Conservation (phyloP, 2,329 filamentous ascomycete genomes). For the Fusarium sp. region DNA sequence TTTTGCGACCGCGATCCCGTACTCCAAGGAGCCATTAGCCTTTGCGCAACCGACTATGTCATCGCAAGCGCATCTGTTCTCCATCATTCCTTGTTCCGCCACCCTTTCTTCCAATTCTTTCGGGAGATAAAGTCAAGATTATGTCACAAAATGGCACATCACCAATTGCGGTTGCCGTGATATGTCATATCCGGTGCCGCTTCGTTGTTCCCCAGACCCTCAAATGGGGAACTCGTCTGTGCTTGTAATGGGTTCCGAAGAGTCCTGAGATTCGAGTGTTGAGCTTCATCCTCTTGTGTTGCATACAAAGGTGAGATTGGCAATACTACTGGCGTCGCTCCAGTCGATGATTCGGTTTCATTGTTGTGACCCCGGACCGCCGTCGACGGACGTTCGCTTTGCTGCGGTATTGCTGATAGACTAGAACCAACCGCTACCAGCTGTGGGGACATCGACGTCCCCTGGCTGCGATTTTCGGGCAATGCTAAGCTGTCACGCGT, state of each 20-base stretch:
- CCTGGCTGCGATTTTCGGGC: constrained; percentile 5
- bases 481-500: constrained; percentile 1
- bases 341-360: constrained; percentile 6
- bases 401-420: constrained; percentile 12
- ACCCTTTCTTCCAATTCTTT: not conserved
- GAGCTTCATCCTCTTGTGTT: constrained; percentile 1
- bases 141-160: not conserved
- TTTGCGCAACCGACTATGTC: not conserved
- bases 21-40: constrained; percentile 2
- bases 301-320: constrained; percentile 28
- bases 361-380: not conserved
- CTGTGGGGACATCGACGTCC: not conserved
- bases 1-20: not conserved
- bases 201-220: constrained; percentile 6
- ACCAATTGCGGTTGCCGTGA: constrained; percentile 32
- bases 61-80: not conserved
- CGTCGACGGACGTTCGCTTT: constrained; percentile 9
- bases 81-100: not conserved
- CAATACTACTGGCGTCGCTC: constrained; percentile 18
- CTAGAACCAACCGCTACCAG: not conserved
- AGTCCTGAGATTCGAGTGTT: not conserved
- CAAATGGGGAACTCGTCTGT: not conserved
- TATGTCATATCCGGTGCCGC: constrained; percentile 8
- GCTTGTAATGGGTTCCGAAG: constrained; percentile 28
- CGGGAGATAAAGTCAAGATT: not conserved